Evolutionary conservation across 192 early-diverging fungal genomes (phyloP).

Genomic region (Phycomyces blakesleeanus): DNA sequence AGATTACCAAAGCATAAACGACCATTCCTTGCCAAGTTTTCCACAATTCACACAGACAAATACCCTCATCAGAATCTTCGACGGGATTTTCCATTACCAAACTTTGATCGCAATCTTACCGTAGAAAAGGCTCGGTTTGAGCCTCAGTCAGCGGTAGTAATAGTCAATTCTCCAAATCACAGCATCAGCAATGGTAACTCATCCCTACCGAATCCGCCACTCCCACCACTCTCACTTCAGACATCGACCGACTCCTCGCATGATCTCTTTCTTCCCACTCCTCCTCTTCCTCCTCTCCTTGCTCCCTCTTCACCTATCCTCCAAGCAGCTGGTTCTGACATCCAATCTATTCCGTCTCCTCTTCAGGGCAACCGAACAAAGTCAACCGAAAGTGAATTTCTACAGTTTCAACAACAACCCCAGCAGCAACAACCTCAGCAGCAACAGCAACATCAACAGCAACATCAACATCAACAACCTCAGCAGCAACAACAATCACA

Average conservation of each 20-base stretch:
- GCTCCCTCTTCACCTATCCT: neutral
- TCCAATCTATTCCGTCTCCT: neutral
- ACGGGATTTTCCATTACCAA: conserved; percentile 18
- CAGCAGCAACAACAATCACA: neutral
- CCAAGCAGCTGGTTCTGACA: neutral
- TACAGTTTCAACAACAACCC: neutral
- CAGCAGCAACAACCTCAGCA: neutral
- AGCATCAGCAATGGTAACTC: neutral
- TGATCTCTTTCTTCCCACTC: neutral
- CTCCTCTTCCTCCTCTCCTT: neutral
- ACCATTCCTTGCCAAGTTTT: conserved; percentile 9
- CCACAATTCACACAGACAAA: conserved; percentile 17
- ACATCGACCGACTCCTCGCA: neutral
- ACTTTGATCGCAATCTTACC: conserved; percentile 24
- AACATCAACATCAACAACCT: neutral
- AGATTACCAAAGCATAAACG: neutral
- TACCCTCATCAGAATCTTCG: conserved; percentile 26
- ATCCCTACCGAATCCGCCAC: neutral
- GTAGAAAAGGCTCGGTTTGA: conserved; percentile 27
- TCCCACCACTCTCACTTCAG: neutral
- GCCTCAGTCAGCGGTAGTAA: conserved; percentile 1
- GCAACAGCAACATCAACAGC: neutral
- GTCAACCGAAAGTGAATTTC: neutral
- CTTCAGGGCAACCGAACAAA: neutral
- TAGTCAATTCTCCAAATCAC: neutral